phyloP scores from a whole-genome alignment of 129 eudicot genomes.

The Helianthus tuberosus region DNA sequence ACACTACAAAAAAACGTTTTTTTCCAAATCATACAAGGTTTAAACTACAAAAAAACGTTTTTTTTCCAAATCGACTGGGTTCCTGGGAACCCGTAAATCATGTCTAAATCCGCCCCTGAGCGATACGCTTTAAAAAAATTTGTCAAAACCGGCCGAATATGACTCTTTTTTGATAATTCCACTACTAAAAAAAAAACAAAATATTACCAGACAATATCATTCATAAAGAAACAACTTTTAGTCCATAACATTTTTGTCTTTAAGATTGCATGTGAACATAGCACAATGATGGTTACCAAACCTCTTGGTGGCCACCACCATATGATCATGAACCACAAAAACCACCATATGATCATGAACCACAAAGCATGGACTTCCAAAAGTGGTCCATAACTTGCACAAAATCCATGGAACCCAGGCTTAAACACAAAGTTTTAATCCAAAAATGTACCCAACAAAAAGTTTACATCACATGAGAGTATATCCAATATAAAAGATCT shows the following conservation, averaged over 20 bases:
- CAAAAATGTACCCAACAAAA: constrained; percentile 11
- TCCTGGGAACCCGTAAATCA: too few species aligned
- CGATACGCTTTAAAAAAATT: too few species aligned
- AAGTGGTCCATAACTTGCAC: constrained; percentile 38
- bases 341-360: constrained; percentile 1
- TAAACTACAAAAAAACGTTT: too few species aligned
- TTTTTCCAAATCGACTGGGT: too few species aligned
- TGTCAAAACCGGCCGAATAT: too few species aligned
- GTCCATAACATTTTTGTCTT: constrained; percentile 20
- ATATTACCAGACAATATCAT: constrained; percentile 3
- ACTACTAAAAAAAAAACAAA: not conserved
- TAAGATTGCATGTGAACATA: constrained; percentile 37
- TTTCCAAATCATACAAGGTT: too few species aligned
- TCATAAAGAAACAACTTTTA: constrained; percentile 1
- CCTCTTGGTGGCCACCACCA: constrained; percentile 37
- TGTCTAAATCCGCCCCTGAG: too few species aligned
- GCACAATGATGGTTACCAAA: constrained; percentile 31
- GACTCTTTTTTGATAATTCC: too few species aligned
- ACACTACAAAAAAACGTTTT: too few species aligned
- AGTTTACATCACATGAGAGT: not conserved
- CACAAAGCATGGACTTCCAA: constrained; percentile 24
- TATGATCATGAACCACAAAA: constrained; percentile 21
- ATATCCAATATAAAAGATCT: constrained; percentile 21
- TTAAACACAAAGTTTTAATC: constrained; percentile 22
- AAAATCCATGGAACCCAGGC: constrained; percentile 14